phyloP scores from a whole-genome alignment of 2,329 filamentous ascomycete species.

The Colletotrichum sp. region DNA sequence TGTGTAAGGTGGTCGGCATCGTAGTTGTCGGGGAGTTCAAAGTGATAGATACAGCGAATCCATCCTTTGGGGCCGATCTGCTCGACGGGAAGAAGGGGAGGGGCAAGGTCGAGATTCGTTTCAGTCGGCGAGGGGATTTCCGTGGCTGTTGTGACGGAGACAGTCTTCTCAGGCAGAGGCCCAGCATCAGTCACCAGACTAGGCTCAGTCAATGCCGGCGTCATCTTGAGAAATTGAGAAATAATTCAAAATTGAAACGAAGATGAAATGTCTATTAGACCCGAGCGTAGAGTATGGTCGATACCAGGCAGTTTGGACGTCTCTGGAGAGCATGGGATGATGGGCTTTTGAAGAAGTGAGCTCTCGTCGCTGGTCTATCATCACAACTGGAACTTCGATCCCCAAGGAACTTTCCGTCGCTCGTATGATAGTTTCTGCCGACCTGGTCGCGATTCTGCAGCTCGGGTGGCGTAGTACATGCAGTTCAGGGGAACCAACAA shows the following conservation, averaged over 20 bases:
- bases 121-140: background rate
- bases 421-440: background rate
- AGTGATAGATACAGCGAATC: background rate
- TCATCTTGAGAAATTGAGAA: background rate
- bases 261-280: background rate
- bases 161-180: background rate
- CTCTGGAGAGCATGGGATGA: background rate
- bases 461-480: background rate
- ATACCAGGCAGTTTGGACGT: background rate
- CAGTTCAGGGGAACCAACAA: background rate
- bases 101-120: background rate
- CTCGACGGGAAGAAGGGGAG: constrained; percentile 7
- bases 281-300: background rate
- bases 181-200: background rate
- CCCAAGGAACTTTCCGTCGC: background rate
- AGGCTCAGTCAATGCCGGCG: background rate
- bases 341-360: background rate
- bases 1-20: background rate
- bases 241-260: background rate
- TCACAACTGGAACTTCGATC: background rate
- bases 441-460: background rate
- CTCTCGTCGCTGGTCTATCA: background rate
- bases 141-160: background rate
- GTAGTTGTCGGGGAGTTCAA: background rate
- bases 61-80: constrained; percentile 6